phyloP scores from a whole-genome alignment of 768 basidiomycete species.

The Mycena indigotica region DNA sequence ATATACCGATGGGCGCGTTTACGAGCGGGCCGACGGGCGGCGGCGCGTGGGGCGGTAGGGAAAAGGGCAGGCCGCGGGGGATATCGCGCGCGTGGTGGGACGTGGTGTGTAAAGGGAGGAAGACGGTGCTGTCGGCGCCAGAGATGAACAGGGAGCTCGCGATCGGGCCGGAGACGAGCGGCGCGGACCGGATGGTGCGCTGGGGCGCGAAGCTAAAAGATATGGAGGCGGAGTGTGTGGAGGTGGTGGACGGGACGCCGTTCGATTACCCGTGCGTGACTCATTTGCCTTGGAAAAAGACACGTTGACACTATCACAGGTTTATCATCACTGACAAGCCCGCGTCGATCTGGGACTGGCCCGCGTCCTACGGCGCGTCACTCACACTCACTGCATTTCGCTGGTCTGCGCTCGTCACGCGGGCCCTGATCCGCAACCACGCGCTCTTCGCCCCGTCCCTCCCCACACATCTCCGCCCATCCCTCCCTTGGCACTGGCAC shows the following conservation, averaged over 20 bases:
- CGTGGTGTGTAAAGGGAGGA: neutral
- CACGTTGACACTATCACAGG: neutral
- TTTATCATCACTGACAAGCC: slow-evolving; percentile 5
- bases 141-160: neutral
- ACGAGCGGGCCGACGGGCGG: slow-evolving; percentile 18
- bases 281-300: neutral
- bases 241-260: slow-evolving; percentile 9
- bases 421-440: slow-evolving; percentile 16
- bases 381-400: slow-evolving; percentile 11
- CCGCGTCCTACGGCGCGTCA: slow-evolving; percentile 5
- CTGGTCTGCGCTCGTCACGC: slow-evolving; percentile 18
- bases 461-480: neutral
- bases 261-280: slow-evolving; percentile 13
- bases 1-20: slow-evolving; percentile 20
- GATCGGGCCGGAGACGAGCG: slow-evolving; percentile 1
- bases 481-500: neutral
- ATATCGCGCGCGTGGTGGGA: slow-evolving; percentile 13
- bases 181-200: slow-evolving; percentile 5
- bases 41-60: slow-evolving; percentile 3
- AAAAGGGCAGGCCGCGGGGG: slow-evolving; percentile 1
- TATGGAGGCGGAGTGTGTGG: slow-evolving; percentile 11
- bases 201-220: slow-evolving; percentile 12
- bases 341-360: slow-evolving; percentile 1
- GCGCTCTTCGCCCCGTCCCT: neutral
- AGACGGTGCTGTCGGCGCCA: neutral